Conservation (phyloP, 2,329 filamentous ascomycete species). For the Aspergillus bombycis region DNA sequence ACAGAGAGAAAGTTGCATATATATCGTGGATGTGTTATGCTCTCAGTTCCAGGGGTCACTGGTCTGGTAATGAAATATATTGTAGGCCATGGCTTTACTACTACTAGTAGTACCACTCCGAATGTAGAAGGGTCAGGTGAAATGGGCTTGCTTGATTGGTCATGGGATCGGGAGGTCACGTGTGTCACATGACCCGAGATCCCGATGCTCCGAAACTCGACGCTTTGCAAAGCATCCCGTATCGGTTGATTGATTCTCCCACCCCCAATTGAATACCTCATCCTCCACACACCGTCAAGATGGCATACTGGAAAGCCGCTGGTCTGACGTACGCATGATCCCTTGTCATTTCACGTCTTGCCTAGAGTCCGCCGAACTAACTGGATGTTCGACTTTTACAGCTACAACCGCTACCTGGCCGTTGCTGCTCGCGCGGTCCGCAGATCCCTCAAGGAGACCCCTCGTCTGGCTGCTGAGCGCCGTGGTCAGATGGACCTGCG, state of each 20-base stretch:
- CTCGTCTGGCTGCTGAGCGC: constrained; percentile 83
- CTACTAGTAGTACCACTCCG: not conserved
- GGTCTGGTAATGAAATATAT: not conserved
- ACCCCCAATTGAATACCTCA: constrained; percentile 32
- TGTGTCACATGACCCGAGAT: constrained; percentile 32
- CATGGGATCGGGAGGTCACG: constrained; percentile 22
- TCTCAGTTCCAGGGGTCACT: not conserved
- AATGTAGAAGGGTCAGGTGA: not conserved
- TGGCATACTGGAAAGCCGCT: constrained; percentile 98
- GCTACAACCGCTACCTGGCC: constrained; percentile 99
- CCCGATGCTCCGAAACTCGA: constrained; percentile 40
- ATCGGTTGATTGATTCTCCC: constrained; percentile 30
- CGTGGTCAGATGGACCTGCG: constrained; percentile 86
- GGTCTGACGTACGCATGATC: constrained; percentile 77
- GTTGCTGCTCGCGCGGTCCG: constrained; percentile 93
- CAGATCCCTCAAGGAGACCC: constrained; percentile 94
- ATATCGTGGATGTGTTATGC: not conserved
- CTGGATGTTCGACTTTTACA: constrained; percentile 46
- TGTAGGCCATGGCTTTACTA: not conserved
- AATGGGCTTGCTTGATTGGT: not conserved
- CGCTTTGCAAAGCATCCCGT: constrained; percentile 33
- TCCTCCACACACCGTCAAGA: constrained; percentile 59
- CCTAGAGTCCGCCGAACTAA: not conserved
- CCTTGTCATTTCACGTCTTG: not conserved
- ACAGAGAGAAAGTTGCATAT: not conserved